Percentiles rank a stretch among this genome's conserved stretches.
These are phyloP conservation scores for Nothomitra cinnamomea DNA, from an alignment of 2,329 filamentous ascomycete species.

Conservation along the genomic window DNA sequence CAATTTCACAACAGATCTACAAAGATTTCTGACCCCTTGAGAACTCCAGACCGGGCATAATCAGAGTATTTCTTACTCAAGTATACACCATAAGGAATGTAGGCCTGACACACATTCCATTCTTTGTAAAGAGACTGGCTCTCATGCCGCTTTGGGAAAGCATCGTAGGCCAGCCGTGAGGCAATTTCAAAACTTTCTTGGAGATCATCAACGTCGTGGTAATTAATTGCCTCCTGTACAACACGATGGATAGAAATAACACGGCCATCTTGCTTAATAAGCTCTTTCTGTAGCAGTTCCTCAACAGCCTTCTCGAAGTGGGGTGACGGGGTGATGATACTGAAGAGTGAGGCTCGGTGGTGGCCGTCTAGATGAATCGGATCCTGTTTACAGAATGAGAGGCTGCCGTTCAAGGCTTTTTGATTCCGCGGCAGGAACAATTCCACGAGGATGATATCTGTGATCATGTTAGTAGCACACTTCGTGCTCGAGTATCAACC, in stretches of 20 bases:
- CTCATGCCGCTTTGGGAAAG: background rate
- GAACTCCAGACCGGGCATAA: background rate
- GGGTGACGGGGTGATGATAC: background rate
- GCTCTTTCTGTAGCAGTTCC: conserved; percentile 8
- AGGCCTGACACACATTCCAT: background rate
- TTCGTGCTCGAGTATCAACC: background rate
- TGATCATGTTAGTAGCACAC: background rate
- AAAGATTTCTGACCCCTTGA: background rate
- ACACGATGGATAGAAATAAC: conserved; percentile 10
- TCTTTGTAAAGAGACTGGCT: background rate
- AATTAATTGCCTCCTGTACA: conserved; percentile 14
- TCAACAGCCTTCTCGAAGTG: conserved; percentile 8
- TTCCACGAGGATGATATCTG: conserved; percentile 11
- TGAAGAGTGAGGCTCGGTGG: conserved; percentile 7
- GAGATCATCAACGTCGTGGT: conserved; percentile 9
- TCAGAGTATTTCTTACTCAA: background rate
- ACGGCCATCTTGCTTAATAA: conserved; percentile 12
- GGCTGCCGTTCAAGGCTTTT: conserved; percentile 9
- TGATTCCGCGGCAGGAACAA: conserved; percentile 12
- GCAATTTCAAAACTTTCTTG: background rate
- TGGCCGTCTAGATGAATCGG: conserved; percentile 7
- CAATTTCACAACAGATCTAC: background rate
- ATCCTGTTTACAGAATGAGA: conserved; percentile 12
- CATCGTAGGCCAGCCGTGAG: background rate
- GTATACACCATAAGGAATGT: background rate